Evolutionary conservation across 306 rosid species (phyloP), one percentile per base, ranked within the genome.

Genomic region (Quercus engelmannii): DNA sequence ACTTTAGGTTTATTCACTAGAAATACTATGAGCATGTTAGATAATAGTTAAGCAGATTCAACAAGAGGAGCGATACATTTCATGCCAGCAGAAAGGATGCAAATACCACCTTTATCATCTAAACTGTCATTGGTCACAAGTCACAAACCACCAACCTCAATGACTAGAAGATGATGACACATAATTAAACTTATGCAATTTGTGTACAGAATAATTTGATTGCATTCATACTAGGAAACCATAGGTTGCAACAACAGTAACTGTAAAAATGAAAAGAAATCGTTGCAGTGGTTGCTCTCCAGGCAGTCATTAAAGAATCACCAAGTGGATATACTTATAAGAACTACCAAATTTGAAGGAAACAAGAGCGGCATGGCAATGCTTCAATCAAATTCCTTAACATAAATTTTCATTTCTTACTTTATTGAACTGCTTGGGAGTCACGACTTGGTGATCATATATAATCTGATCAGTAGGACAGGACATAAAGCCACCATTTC

Each of bases 341-440:
- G 49, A 31, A 28, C 5, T 17, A 49, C 19, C 61, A 30, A 52
- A 15, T 20, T 17, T 55, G 49, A 56, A 75, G 65, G 51, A 28
- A 57, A 74, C n/a, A 14, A 41, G 61, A 74, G 74, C 26, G 38
- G 56, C 7, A 33, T 8, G 41, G 43, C 58, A 63, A 77, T 70
- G 30, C 23, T 51, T 35, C 41, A 54, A 71, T 31, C 21, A 76
- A 75, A 74, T 41, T 49, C 23, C 25, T 43, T 9, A 4, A 64
- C 57, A 61, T 23, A 19, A 83, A 67, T 8, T 21, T 19, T 63
- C n/a, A 21, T 35, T 30, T 19, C 79, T 68, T 78, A 89, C 95
- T 82, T 79, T 78, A 31, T 58, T 77, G 55, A 88, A 59, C 64
- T 77, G 86, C 70, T 69, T 74, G 2, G 80, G 85, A 67, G 77